A percentile compares a stretch with the other conserved stretches of the same genome.
Conservation (phyloP, 2,329 filamentous ascomycete genomes). For the Colletotrichum falcatum region DNA sequence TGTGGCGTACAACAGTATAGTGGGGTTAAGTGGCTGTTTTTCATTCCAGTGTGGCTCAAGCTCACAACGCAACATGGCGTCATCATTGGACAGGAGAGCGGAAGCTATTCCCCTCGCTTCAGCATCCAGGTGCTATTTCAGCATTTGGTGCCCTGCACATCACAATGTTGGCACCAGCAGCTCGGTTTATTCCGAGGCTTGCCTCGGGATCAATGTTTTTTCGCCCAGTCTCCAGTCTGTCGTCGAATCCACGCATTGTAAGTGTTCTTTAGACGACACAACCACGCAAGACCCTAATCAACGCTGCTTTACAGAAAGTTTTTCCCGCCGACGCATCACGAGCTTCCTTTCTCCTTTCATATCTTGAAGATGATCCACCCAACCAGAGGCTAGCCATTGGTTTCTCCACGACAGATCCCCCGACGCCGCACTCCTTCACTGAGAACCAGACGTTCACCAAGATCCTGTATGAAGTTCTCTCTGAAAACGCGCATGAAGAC, state of each 20-base stretch:
- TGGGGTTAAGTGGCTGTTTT: slow-evolving; percentile 5
- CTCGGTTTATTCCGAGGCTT: slow-evolving; percentile 43
- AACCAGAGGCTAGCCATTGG: slow-evolving; percentile 68
- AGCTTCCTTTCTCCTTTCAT: slow-evolving; percentile 66
- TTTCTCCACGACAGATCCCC: slow-evolving; percentile 68
- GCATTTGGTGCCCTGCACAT: background rate
- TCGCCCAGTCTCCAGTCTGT: slow-evolving; percentile 59
- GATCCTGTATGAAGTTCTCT: slow-evolving; percentile 69
- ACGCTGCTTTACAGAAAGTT: slow-evolving; percentile 61
- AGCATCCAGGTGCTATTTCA: background rate
- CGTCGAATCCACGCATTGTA: slow-evolving; percentile 67
- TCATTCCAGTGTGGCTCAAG: slow-evolving; percentile 9
- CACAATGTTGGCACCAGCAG: slow-evolving; percentile 49
- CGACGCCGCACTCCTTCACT: slow-evolving; percentile 69
- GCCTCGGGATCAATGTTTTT: slow-evolving; percentile 29
- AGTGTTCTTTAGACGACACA: slow-evolving; percentile 44
- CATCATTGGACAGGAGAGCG: slow-evolving; percentile 10
- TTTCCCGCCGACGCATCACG: slow-evolving; percentile 62
- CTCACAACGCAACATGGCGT: slow-evolving; percentile 16
- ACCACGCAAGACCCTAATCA: slow-evolving; percentile 36
- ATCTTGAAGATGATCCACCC: slow-evolving; percentile 69
- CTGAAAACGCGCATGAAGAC: slow-evolving; percentile 67
- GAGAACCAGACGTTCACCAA: slow-evolving; percentile 70
- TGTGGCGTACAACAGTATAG: slow-evolving; percentile 1
- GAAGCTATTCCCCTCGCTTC: slow-evolving; percentile 20